phyloP scores from a whole-genome alignment of 805 yeast species.

The Saturnispora serradocipensis region DNA sequence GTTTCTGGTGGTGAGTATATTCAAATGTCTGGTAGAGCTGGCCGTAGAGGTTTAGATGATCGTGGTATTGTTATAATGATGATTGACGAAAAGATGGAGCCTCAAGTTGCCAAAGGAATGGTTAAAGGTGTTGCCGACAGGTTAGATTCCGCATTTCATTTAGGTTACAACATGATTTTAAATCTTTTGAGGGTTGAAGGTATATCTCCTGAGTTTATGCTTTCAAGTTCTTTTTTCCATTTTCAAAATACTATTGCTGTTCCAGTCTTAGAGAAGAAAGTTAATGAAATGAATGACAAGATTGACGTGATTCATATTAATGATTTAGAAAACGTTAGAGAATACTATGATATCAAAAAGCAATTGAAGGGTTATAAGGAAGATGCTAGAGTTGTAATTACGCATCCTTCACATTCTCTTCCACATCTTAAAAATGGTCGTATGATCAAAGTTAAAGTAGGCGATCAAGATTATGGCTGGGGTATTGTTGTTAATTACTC shows the following conservation, averaged over 20 bases:
- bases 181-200: conserved; percentile 97
- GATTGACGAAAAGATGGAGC: conserved; percentile 99
- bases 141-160: conserved; percentile 92
- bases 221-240: conserved; percentile 88
- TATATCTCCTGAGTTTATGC: conserved; percentile 94
- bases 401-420: conserved; percentile 83
- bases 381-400: conserved; percentile 71
- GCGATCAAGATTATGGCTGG: conserved; percentile 83
- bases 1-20: conserved; percentile 99
- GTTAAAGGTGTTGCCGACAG: conserved; percentile 98
- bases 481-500: conserved; percentile 74
- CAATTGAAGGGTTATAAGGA: conserved; percentile 62
- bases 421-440: conserved; percentile 88
- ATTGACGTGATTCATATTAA: conserved; percentile 48
- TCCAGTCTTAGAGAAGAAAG: conserved; percentile 67
- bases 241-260: conserved; percentile 90
- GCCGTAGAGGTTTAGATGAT: conserved; percentile 98
- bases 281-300: conserved; percentile 44
- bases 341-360: conserved; percentile 71
- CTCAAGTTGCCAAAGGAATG: conserved; percentile 98
- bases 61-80: conserved; percentile 98
- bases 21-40: conserved; percentile 99
- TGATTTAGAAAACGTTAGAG: conserved; percentile 65
- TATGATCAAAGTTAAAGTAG: conserved; percentile 58
- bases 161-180: conserved; percentile 95